These are phyloP conservation scores for Pleodorina starrii DNA, from an alignment of 139 green algal species.

Conservation along the genomic window DNA sequence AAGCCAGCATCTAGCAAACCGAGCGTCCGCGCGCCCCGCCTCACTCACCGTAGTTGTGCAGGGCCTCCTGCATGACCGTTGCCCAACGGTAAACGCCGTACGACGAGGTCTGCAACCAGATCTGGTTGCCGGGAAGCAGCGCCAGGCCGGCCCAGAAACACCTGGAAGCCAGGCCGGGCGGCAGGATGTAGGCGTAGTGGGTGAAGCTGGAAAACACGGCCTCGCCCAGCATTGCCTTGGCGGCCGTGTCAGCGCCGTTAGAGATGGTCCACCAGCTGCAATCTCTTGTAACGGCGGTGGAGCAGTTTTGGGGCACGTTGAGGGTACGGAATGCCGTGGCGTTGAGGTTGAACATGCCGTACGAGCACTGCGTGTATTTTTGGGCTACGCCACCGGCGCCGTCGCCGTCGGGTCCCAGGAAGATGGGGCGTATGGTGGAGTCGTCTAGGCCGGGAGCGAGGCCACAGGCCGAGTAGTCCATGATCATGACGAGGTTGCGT, in stretches of 20 bases:
- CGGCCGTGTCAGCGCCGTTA: neutral
- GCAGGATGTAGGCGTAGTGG: slow-evolving; percentile 26
- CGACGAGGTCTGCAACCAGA: slow-evolving; percentile 14
- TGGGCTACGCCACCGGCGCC: neutral
- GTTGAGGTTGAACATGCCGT: slow-evolving; percentile 10
- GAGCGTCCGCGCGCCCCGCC: too few species aligned
- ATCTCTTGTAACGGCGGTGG: neutral
- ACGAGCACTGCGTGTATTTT: neutral
- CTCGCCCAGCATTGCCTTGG: neutral
- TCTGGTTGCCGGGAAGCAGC: slow-evolving; percentile 28
- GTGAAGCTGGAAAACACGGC: neutral
- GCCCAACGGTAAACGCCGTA: slow-evolving; percentile 32
- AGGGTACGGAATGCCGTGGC: neutral
- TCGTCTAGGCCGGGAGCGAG: neutral
- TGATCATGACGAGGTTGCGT: neutral
- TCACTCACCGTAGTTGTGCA: slow-evolving; percentile 21
- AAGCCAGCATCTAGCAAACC: too few species aligned
- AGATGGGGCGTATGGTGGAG: neutral
- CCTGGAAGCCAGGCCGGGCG: neutral
- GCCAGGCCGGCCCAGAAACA: slow-evolving; percentile 32
- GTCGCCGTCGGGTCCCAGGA: neutral
- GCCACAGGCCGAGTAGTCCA: slow-evolving; percentile 20
- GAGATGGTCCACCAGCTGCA: neutral
- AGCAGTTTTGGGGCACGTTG: neutral
- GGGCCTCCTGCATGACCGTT: slow-evolving; percentile 20